Evolutionary conservation across 129 eudicot species (phyloP).

Genomic region (Saussurea involucrata): DNA sequence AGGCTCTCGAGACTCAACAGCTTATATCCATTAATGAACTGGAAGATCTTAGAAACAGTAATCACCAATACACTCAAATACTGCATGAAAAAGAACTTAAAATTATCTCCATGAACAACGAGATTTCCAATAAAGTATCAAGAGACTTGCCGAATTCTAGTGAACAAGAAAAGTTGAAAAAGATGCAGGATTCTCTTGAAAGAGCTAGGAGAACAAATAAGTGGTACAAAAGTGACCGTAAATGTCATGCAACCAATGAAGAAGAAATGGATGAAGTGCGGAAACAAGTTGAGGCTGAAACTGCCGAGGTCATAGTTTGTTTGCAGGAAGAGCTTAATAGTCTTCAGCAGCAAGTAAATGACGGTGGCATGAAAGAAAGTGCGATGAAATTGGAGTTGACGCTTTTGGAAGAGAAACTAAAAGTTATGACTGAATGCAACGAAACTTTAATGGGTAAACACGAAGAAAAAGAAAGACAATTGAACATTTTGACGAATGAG

Average conservation of each 20-base stretch:
- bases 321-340: conserved; percentile 76
- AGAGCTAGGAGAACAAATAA: conserved; percentile 64
- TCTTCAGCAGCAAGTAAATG: conserved; percentile 69
- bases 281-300: conserved; percentile 91
- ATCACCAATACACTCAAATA: conserved; percentile 30
- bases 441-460: conserved; percentile 34
- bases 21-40: conserved; percentile 57
- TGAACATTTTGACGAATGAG: conserved; percentile 42
- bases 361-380: conserved; percentile 46
- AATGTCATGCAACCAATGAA: conserved; percentile 50
- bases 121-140: conserved; percentile 28
- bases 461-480: conserved; percentile 49
- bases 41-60: conserved; percentile 67
- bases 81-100: conserved; percentile 48
- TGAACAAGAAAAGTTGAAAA: conserved; percentile 58
- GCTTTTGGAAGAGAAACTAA: conserved; percentile 35
- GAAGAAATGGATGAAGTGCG: conserved; percentile 88
- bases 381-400: conserved; percentile 42
- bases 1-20: conserved; percentile 84
- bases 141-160: conserved; percentile 31
- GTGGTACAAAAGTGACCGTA: conserved; percentile 60
- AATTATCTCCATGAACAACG: conserved; percentile 45
- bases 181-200: conserved; percentile 85
- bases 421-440: conserved; percentile 37
- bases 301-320: conserved; percentile 95